phyloP scores from a whole-genome alignment of 2,329 filamentous ascomycete genomes.

The Trichoderma gracile region DNA sequence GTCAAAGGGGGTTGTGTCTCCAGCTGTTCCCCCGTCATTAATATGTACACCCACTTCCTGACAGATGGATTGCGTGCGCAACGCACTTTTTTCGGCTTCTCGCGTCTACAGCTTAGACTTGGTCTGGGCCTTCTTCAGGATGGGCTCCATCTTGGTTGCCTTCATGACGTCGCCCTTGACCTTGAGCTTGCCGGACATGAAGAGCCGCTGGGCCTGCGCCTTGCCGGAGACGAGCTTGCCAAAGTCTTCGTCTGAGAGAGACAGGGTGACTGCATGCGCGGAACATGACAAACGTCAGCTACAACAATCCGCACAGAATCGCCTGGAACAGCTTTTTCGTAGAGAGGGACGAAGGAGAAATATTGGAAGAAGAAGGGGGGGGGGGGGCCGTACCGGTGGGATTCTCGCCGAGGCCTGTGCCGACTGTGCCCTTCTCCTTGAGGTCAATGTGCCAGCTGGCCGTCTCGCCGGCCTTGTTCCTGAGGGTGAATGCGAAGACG shows the following conservation, averaged over 20 bases:
- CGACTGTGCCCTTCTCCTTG: slow-evolving; percentile 83
- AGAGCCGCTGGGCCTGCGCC: slow-evolving; percentile 90
- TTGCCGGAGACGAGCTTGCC: slow-evolving; percentile 78
- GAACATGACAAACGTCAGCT: neutral
- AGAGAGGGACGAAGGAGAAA: neutral
- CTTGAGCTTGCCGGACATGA: slow-evolving; percentile 99
- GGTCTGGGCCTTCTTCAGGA: slow-evolving; percentile 82
- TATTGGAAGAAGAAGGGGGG: slow-evolving; percentile 25
- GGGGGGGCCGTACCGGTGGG: slow-evolving; percentile 65
- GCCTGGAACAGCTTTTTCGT: no score
- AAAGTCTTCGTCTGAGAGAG: slow-evolving; percentile 85
- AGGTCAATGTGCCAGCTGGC: slow-evolving; percentile 95
- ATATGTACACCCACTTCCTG: neutral
- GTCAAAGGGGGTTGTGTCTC: neutral
- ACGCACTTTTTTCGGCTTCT: neutral
- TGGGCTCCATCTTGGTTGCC: slow-evolving; percentile 92
- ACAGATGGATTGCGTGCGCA: no score
- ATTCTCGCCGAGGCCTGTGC: slow-evolving; percentile 76
- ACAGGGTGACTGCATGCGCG: slow-evolving; percentile 70
- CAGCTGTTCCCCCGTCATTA: neutral
- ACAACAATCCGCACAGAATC: no score
- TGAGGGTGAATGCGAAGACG: slow-evolving; percentile 88
- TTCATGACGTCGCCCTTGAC: slow-evolving; percentile 98
- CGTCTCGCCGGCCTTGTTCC: slow-evolving; percentile 78
- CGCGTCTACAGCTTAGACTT: slow-evolving; percentile 77